Conservation (phyloP, 192 early-diverging fungal species). For the Allomyces arbusculus region DNA sequence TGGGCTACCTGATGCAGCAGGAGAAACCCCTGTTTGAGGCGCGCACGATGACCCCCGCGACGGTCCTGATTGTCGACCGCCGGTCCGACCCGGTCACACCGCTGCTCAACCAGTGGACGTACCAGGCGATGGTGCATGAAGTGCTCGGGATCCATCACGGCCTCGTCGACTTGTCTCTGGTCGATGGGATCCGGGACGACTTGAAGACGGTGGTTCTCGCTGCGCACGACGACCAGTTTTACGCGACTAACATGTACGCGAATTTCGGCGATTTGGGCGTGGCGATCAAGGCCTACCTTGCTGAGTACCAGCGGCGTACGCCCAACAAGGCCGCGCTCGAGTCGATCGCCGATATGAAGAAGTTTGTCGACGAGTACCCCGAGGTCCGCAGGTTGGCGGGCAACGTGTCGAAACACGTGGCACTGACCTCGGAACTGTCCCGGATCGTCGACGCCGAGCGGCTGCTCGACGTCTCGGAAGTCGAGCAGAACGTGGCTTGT, state of each 20-base stretch:
- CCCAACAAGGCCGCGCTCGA: conserved; percentile 79
- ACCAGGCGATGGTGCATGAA: conserved; percentile 97
- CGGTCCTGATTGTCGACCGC: conserved; percentile 78
- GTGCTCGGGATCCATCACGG: conserved; percentile 82
- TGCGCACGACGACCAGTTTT: conserved; percentile 80
- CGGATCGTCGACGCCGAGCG: conserved; percentile 48
- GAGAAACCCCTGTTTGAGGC: conserved; percentile 17
- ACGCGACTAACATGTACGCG: conserved; percentile 68
- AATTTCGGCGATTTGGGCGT: conserved; percentile 88
- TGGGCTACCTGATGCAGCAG: conserved; percentile 19
- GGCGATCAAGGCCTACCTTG: conserved; percentile 83
- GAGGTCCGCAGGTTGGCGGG: conserved; percentile 90
- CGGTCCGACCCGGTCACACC: conserved; percentile 91
- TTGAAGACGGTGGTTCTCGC: conserved; percentile 82
- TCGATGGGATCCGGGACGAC: conserved; percentile 62
- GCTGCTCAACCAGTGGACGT: conserved; percentile 89
- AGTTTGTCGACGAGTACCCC: conserved; percentile 96
- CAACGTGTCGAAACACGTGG: conserved; percentile 95
- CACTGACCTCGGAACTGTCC: conserved; percentile 88
- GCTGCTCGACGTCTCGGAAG: conserved; percentile 69
- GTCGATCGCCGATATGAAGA: conserved; percentile 93
- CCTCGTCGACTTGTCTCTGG: conserved; percentile 69
- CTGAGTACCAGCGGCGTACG: conserved; percentile 82
- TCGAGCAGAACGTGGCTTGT: conserved; percentile 87
- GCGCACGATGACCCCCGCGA: conserved; percentile 38